These are phyloP conservation scores for Arachis monticola DNA, from an alignment of 331 rosid species.

Conservation along the genomic window DNA sequence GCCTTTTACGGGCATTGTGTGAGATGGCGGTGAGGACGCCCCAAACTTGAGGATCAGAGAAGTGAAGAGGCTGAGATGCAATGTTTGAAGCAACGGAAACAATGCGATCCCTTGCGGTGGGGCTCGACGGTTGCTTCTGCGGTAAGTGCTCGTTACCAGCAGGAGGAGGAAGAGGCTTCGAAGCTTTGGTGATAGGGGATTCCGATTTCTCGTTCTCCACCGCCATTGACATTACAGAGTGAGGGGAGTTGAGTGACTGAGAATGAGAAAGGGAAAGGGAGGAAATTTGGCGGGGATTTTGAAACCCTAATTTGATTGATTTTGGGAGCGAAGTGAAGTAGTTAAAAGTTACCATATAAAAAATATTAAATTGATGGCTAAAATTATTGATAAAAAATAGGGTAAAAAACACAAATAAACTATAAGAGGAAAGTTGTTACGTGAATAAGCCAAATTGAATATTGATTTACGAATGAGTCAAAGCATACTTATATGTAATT, in stretches of 20 bases:
- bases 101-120: constrained; percentile 54
- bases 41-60: constrained; percentile 76
- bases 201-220: constrained; percentile 43
- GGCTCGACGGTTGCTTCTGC: constrained; percentile 24
- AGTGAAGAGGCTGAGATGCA: constrained; percentile 75
- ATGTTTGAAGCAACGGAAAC: constrained; percentile 69
- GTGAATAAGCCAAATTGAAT: too few species aligned
- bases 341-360: background rate
- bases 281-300: constrained; percentile 50
- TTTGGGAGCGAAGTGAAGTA: background rate
- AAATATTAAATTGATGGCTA: too few species aligned
- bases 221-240: constrained; percentile 43
- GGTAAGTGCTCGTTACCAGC: constrained; percentile 1
- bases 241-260: constrained; percentile 7
- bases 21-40: constrained; percentile 96
- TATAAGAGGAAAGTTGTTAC: too few species aligned
- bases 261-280: background rate
- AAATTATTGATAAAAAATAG: too few species aligned
- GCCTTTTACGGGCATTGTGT: constrained; percentile 78
- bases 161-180: background rate
- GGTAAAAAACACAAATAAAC: too few species aligned
- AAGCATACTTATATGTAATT: too few species aligned
- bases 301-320: constrained; percentile 62
- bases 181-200: background rate
- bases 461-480: too few species aligned